Evolutionary conservation across 75 land plant genomes (phyloP), one percentile per base, ranked within the genome.

Genomic region (Picea glauca): DNA sequence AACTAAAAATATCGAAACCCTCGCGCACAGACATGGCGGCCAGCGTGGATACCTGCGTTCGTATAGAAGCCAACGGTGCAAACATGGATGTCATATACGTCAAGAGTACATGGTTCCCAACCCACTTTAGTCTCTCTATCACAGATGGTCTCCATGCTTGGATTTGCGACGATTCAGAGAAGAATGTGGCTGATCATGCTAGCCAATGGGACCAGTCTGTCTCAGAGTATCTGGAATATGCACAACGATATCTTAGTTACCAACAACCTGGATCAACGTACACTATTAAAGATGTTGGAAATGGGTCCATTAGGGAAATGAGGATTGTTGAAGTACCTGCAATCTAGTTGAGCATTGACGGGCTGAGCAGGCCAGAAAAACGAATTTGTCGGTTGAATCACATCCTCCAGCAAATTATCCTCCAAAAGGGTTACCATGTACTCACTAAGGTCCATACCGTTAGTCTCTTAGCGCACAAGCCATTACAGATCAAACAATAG

Each of bases 71-170:
- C 5, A 46, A 68, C 38, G 40, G 40, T 43, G 20, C 8, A 8
- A 31, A 75, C 14, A 23, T 17, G 26, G 65, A 20, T 62, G 58
- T 54, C 32, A 26, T 78, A 60, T 93, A 86, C 81, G 84, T 91
- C 54, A 89, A 88, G 78, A 91, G 88, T 74, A 82, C 83, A 0
- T 93, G 91, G 91, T 80, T 54, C 38, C 70, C 80, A 13, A 17
- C 86, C 78, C 83, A 43, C 58, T 93, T 93, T 86, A 13, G 31
- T 63, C 88, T 93, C 83, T 59, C 88, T 58, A 80, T 91, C 60
- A 84, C 93, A 56, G 90, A 93, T 76, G 96, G 96, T 30, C 87
- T 83, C 59, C 63, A 83, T 66, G 84, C 91, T 57, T 93, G 96
- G 96, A 74, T 76, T 76, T 93, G 93, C 83, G 54, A 84, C 68